These are phyloP conservation scores for Cetradonia linearis DNA, from an alignment of 495 filamentous ascomycete species.

Conservation along the genomic window DNA sequence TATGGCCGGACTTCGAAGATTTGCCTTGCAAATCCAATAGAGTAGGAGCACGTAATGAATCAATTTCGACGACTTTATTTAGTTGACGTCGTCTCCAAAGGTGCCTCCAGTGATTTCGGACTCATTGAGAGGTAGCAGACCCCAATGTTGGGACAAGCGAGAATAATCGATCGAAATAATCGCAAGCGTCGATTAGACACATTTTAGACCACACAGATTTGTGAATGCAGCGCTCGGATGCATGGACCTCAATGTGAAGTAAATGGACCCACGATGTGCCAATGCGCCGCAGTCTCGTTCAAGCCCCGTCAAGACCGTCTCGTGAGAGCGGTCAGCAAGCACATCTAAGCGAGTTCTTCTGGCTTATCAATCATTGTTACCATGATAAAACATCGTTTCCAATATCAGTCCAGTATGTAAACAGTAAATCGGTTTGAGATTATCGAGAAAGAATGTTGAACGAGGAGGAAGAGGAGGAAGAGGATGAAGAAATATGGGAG, in stretches of 20 bases:
- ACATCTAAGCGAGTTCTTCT: not conserved
- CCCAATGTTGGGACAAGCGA: not conserved
- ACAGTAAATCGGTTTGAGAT: not conserved
- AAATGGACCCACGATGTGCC: not conserved
- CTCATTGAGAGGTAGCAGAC: not conserved
- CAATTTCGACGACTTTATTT: not conserved
- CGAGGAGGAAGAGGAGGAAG: not conserved
- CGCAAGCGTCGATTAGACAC: not conserved
- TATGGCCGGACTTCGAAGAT: not conserved
- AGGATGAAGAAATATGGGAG: not conserved
- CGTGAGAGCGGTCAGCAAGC: not conserved
- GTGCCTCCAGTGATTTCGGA: not conserved
- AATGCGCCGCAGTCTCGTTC: not conserved
- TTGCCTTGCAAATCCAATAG: not conserved
- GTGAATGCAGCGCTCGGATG: not conserved
- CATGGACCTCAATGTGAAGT: not conserved
- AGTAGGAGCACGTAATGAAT: not conserved
- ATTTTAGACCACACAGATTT: not conserved
- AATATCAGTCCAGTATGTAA: not conserved
- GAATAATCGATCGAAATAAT: not conserved
- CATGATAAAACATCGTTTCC: not conserved
- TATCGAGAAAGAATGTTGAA: too few relatives aligned
- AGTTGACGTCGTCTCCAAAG: not conserved
- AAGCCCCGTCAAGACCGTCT: not conserved
- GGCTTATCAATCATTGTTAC: not conserved